Evolutionary conservation across 441 rosid genomes (phyloP).

Genomic region (Mallotus japonicus): DNA sequence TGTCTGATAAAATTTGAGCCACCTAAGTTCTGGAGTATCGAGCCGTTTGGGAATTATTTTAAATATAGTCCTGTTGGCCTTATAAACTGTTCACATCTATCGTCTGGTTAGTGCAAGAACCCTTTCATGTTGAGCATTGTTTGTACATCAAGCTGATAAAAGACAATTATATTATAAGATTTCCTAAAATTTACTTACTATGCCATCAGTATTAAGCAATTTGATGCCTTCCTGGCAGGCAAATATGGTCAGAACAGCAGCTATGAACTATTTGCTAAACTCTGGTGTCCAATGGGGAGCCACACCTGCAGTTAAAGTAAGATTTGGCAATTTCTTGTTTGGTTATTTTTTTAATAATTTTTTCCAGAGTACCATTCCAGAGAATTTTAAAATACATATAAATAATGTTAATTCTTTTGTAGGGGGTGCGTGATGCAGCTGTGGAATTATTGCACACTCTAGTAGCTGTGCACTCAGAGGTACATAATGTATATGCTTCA

Average conservation of each 20-base stretch:
- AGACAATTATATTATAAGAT: neutral
- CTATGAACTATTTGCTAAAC: slow-evolving; percentile 68
- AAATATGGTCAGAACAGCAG: slow-evolving; percentile 83
- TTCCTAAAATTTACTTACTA: neutral
- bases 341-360: slow-evolving; percentile 9
- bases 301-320: slow-evolving; percentile 84
- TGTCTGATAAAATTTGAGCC: neutral
- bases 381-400: neutral
- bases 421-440: slow-evolving; percentile 97
- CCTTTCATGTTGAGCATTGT: neutral
- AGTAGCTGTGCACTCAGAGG: slow-evolving; percentile 98
- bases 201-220: slow-evolving; percentile 4
- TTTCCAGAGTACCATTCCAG: neutral
- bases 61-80: neutral
- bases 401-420: slow-evolving; percentile 25
- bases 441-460: slow-evolving; percentile 88
- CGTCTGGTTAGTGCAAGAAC: neutral
- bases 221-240: slow-evolving; percentile 48
- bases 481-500: slow-evolving; percentile 22
- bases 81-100: neutral
- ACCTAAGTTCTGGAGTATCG: neutral
- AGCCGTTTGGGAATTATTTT: neutral
- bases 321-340: slow-evolving; percentile 21
- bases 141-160: neutral
- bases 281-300: slow-evolving; percentile 97